Evolutionary conservation across 1,139 yeast genomes (phyloP).

Genomic region (Taphrina wiesneri): DNA sequence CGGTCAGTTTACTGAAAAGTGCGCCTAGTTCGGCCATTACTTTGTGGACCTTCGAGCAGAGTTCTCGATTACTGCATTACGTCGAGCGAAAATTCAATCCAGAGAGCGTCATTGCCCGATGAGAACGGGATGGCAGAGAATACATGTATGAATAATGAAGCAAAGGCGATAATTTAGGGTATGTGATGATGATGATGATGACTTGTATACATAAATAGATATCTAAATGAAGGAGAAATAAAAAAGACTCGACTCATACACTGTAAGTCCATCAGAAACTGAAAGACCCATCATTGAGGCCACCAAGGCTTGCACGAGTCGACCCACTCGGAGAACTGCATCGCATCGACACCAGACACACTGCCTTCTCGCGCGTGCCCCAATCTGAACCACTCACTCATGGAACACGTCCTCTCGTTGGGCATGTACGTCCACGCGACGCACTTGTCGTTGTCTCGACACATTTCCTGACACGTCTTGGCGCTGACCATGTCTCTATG

Average conservation of each 20-base stretch:
- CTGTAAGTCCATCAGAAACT: too few relatives aligned
- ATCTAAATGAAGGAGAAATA: too few relatives aligned
- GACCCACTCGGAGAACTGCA: constrained; percentile 13
- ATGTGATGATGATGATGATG: too few relatives aligned
- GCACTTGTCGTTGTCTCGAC: constrained; percentile 9
- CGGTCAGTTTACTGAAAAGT: constrained; percentile 65
- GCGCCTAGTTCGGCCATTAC: constrained; percentile 67
- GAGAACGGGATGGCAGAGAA: not conserved
- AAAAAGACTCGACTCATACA: too few relatives aligned
- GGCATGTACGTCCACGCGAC: constrained; percentile 24
- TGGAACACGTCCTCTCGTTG: constrained; percentile 7
- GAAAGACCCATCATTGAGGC: too few relatives aligned
- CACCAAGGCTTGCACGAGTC: not conserved
- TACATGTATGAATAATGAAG: too few relatives aligned
- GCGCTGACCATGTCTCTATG: not conserved
- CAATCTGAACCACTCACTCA: constrained; percentile 25
- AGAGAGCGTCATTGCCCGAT: not conserved
- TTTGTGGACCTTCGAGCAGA: constrained; percentile 62
- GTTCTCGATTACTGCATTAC: constrained; percentile 5
- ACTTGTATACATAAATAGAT: too few relatives aligned
- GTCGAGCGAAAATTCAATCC: not conserved
- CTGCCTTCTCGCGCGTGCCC: constrained; percentile 10
- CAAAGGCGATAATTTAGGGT: too few relatives aligned
- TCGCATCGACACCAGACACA: constrained; percentile 18
- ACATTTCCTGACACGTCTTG: constrained; percentile 17